Conservation (phyloP, 2,329 filamentous ascomycete species). For the Rhytidhysteron rufulum region DNA sequence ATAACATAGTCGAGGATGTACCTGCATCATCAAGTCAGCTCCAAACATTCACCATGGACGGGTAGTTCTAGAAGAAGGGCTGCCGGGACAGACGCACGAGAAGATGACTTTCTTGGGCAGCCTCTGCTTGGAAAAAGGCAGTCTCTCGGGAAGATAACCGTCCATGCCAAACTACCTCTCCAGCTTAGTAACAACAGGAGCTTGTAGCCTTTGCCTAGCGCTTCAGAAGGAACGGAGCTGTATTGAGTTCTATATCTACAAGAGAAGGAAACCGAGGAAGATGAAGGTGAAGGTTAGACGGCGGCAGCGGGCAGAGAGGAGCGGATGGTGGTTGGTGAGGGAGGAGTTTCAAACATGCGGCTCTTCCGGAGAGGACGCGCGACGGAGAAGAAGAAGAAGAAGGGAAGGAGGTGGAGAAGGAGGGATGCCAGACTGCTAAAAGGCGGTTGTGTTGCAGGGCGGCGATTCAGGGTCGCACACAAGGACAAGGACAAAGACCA, state of each 20-base stretch:
- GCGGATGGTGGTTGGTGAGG: conserved; percentile 9
- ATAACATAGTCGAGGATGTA: conserved; percentile 59
- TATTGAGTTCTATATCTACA: conserved; percentile 3
- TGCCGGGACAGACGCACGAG: conserved; percentile 40
- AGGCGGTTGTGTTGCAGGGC: too few relatives aligned
- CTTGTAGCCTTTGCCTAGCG: too few relatives aligned
- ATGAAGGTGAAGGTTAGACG: conserved; percentile 2
- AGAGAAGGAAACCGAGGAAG: conserved; percentile 7
- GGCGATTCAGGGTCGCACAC: too few relatives aligned
- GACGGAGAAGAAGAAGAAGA: conserved; percentile 13
- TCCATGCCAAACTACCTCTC: conserved; percentile 25
- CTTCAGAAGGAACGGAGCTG: too few relatives aligned
- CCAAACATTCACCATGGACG: too few relatives aligned
- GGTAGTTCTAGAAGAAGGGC: neutral
- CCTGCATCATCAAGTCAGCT: conserved; percentile 36
- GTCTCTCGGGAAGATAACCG: conserved; percentile 38
- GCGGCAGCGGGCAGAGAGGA: too few relatives aligned
- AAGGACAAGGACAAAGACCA: too few relatives aligned
- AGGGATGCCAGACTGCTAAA: neutral
- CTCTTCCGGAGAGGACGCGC: conserved; percentile 25
- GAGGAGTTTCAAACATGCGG: conserved; percentile 20
- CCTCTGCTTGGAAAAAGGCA: conserved; percentile 53
- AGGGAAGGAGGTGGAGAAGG: conserved; percentile 3
- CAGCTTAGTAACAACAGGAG: too few relatives aligned
- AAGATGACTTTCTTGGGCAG: conserved; percentile 49